These are phyloP conservation scores for Galerina marginata DNA, from an alignment of 768 basidiomycete species.

Conservation along the genomic window DNA sequence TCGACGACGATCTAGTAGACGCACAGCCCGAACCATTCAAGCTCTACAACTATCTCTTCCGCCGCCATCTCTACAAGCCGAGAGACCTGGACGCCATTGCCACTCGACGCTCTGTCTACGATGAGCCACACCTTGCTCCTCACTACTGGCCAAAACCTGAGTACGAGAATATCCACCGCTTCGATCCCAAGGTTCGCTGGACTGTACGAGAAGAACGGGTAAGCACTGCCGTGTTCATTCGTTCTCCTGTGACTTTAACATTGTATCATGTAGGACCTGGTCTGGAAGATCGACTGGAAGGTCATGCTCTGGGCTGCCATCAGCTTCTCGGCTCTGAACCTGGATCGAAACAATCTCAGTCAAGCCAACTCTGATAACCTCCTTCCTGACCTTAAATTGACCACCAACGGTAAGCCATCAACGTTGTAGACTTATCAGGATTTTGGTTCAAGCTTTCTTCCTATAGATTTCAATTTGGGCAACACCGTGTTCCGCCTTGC, in stretches of 20 bases:
- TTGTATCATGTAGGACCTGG: slow-evolving; percentile 39
- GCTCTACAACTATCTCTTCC: slow-evolving; percentile 39
- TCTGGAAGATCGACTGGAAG: slow-evolving; percentile 66
- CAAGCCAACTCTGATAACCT: slow-evolving; percentile 67
- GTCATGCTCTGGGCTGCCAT: slow-evolving; percentile 61
- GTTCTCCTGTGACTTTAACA: background rate
- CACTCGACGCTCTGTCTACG: slow-evolving; percentile 58
- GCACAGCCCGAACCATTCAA: slow-evolving; percentile 41
- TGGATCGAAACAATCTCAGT: slow-evolving; percentile 57
- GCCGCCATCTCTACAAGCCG: slow-evolving; percentile 24
- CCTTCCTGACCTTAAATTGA: slow-evolving; percentile 58
- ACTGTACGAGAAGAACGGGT: slow-evolving; percentile 60
- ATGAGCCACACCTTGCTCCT: slow-evolving; percentile 50
- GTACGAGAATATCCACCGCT: slow-evolving; percentile 62
- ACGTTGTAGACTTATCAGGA: background rate
- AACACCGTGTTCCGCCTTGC: slow-evolving; percentile 58
- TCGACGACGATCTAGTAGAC: slow-evolving; percentile 38
- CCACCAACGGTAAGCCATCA: slow-evolving; percentile 44
- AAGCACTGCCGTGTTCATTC: slow-evolving; percentile 1
- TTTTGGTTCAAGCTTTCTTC: background rate
- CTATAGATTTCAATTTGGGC: slow-evolving; percentile 58
- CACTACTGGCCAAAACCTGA: slow-evolving; percentile 55
- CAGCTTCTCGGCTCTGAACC: slow-evolving; percentile 60
- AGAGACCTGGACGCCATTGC: slow-evolving; percentile 44
- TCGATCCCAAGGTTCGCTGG: slow-evolving; percentile 64